A percentile compares a stretch with the other conserved stretches of the same genome.
Evolutionary conservation across 148 eudicot species (phyloP).

Genomic region (Vaccinium corymbosum): DNA sequence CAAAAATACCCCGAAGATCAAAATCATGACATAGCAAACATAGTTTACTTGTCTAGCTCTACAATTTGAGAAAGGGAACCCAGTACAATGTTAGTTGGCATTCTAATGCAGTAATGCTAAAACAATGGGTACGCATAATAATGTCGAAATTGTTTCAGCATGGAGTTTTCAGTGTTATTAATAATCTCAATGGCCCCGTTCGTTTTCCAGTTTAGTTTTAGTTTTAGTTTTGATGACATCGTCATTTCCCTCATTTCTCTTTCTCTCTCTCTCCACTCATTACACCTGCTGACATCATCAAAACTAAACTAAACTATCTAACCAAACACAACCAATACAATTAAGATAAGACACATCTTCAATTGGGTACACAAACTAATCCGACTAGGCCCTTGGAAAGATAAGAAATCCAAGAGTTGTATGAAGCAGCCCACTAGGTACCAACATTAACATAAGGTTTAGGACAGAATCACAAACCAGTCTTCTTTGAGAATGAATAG

Average conservation of each 20-base stretch:
- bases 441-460: not conserved
- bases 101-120: not conserved
- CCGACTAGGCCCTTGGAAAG: not conserved
- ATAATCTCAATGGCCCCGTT: too few species aligned
- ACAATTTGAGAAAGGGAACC: not conserved
- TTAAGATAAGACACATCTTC: not conserved
- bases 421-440: not conserved
- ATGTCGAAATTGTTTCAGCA: not conserved
- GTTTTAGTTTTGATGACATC: too few species aligned
- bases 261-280: too few species aligned
- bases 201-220: too few species aligned
- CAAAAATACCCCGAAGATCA: not conserved
- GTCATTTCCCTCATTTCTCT: too few species aligned
- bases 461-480: conserved; percentile 43
- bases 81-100: not conserved
- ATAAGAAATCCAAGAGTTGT: not conserved
- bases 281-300: too few species aligned
- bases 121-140: not conserved
- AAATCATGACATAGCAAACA: not conserved
- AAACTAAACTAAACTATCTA: too few species aligned
- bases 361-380: not conserved
- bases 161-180: not conserved
- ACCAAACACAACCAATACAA: too few species aligned
- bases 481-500: conserved; percentile 72
- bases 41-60: not conserved